Conservation (phyloP, 2,329 filamentous ascomycete genomes). For the Arthrinium puccinioides region DNA sequence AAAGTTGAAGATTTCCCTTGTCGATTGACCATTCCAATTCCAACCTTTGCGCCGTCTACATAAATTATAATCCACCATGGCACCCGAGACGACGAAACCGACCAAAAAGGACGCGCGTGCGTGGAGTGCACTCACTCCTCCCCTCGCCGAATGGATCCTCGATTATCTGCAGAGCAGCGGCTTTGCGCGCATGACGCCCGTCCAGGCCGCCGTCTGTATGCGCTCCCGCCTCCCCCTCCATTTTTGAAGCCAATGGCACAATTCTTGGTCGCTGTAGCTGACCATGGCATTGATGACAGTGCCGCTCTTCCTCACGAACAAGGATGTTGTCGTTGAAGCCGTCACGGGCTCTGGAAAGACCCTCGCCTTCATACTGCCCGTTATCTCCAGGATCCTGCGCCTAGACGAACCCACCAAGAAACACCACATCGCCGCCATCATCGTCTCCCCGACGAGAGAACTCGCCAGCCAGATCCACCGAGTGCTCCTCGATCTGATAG, state of each 20-base stretch:
- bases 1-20: too few relatives aligned
- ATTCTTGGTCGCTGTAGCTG: too few relatives aligned
- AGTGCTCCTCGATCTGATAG: conserved; percentile 68
- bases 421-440: conserved; percentile 83
- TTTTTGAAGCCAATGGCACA: too few relatives aligned
- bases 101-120: conserved; percentile 40
- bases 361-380: conserved; percentile 74
- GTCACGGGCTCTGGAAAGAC: conserved; percentile 92
- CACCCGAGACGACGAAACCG: conserved; percentile 21
- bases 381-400: conserved; percentile 75
- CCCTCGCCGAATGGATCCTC: conserved; percentile 75
- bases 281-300: not conserved
- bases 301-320: conserved; percentile 49
- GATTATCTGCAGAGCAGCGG: conserved; percentile 80
- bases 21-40: too few relatives aligned
- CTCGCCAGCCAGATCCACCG: conserved; percentile 84
- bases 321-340: conserved; percentile 77
- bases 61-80: too few relatives aligned
- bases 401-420: conserved; percentile 78
- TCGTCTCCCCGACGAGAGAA: conserved; percentile 90
- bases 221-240: conserved; percentile 47
- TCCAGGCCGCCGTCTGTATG: conserved; percentile 70
- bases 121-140: conserved; percentile 64
- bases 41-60: too few relatives aligned
- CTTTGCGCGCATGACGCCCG: conserved; percentile 82